A percentile compares a stretch with the other conserved stretches of the same genome.
These are phyloP conservation scores for Cenchrus americanus DNA, from an alignment of 176 grass and related monocot species.

Conservation along the genomic window DNA sequence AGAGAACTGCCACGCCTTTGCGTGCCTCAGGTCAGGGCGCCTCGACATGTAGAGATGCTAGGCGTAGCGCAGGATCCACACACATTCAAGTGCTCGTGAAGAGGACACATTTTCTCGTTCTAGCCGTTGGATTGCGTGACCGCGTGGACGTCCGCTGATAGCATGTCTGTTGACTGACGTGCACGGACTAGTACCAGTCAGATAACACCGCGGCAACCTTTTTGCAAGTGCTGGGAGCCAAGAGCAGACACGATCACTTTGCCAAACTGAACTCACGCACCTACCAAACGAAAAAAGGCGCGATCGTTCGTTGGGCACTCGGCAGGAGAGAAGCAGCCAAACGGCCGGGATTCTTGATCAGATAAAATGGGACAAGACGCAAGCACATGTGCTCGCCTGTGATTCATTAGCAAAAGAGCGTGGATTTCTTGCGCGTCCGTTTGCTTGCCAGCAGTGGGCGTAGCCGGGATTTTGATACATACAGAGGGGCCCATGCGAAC, in stretches of 20 bases:
- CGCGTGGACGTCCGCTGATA: background rate
- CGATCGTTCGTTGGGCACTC: no score
- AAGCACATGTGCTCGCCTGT: background rate
- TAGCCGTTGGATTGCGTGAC: background rate
- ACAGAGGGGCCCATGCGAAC: no score
- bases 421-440: background rate
- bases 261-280: background rate
- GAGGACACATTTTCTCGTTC: background rate
- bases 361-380: background rate
- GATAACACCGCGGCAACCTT: background rate
- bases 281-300: no score
- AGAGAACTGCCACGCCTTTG: slow-evolving; percentile 3
- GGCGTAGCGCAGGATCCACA: background rate
- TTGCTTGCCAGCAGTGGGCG: background rate
- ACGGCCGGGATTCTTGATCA: background rate
- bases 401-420: background rate
- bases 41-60: background rate
- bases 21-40: background rate
- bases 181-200: background rate
- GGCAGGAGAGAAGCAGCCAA: background rate
- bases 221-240: no score
- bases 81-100: background rate
- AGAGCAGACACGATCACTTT: background rate
- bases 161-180: background rate
- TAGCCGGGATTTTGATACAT: no score